Evolutionary conservation across 257 asterid genomes (phyloP).

Genomic region (Salvia miltiorrhiza): DNA sequence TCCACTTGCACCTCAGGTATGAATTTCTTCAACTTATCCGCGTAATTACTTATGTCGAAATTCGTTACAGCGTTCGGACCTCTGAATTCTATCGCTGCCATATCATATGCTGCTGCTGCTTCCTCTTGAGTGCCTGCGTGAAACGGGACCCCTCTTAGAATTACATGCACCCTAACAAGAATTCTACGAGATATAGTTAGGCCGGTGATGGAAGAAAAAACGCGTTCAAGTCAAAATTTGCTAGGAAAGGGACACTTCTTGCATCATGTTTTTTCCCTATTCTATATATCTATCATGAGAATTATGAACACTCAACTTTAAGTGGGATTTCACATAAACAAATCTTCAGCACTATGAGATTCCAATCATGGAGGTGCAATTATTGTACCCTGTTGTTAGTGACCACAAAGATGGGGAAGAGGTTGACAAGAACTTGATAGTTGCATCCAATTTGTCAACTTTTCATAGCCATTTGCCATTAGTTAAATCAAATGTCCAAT

Average conservation of each 20-base stretch:
- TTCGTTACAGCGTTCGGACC: slow-evolving; percentile 83
- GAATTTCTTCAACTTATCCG: slow-evolving; percentile 40
- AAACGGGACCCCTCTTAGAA: background rate
- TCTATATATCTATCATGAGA: background rate
- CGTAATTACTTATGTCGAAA: slow-evolving; percentile 69
- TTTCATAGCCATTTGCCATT: background rate
- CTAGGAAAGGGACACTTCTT: background rate
- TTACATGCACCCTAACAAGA: background rate
- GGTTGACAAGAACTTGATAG: background rate
- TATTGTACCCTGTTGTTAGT: background rate
- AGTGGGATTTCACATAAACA: background rate
- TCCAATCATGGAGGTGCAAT: background rate
- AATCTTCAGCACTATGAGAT: background rate
- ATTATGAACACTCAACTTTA: background rate
- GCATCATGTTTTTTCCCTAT: background rate
- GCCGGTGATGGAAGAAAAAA: background rate
- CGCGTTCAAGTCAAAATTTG: background rate
- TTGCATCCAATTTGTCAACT: slow-evolving; percentile 2
- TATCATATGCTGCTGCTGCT: slow-evolving; percentile 86
- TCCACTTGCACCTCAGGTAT: slow-evolving; percentile 21
- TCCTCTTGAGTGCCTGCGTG: slow-evolving; percentile 75
- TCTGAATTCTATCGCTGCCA: slow-evolving; percentile 77
- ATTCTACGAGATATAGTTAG: background rate
- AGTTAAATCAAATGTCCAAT: slow-evolving; percentile 2
- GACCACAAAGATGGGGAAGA: background rate